Evolutionary conservation across 2,329 filamentous ascomycete species (phyloP).

Genomic region (Ciborinia camelliae): DNA sequence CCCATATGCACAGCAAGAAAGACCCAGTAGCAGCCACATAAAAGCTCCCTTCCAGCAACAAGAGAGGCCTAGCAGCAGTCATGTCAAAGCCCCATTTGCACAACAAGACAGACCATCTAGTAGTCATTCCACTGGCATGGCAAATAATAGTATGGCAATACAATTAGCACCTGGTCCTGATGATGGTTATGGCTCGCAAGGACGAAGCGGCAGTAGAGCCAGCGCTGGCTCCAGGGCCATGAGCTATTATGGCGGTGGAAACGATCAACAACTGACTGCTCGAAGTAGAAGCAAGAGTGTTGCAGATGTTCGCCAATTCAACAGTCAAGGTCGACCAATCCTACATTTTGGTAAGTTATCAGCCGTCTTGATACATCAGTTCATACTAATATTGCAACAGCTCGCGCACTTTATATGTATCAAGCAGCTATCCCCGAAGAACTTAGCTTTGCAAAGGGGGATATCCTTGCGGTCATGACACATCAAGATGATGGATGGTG

Average conservation of each 20-base stretch:
- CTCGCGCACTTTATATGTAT: slow-evolving; percentile 91
- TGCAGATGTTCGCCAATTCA: slow-evolving; percentile 78
- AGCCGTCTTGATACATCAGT: not conserved
- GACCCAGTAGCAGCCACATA: slow-evolving; percentile 47
- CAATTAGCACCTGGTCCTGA: slow-evolving; percentile 57
- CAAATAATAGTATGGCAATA: slow-evolving; percentile 54
- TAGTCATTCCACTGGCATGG: slow-evolving; percentile 12
- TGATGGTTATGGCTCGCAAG: slow-evolving; percentile 57
- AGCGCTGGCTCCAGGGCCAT: slow-evolving; percentile 48
- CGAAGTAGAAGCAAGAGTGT: slow-evolving; percentile 74
- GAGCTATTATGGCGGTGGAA: slow-evolving; percentile 49
- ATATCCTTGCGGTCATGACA: slow-evolving; percentile 81
- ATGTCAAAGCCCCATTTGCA: slow-evolving; percentile 33
- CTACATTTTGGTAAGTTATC: slow-evolving; percentile 82
- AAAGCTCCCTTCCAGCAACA: slow-evolving; percentile 33
- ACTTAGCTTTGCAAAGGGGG: slow-evolving; percentile 86
- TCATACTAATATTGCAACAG: slow-evolving; percentile 47
- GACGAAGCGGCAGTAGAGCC: slow-evolving; percentile 49
- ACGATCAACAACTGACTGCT: slow-evolving; percentile 40
- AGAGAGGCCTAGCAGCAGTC: slow-evolving; percentile 51
- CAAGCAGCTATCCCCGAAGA: slow-evolving; percentile 94
- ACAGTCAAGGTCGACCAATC: slow-evolving; percentile 80
- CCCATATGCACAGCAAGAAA: slow-evolving; percentile 40
- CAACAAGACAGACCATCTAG: slow-evolving; percentile 19
- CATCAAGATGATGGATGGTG: slow-evolving; percentile 99